Evolutionary conservation across 331 rosid species (phyloP), one percentile per base, ranked within the genome.

Genomic region (Malus hybrid): DNA sequence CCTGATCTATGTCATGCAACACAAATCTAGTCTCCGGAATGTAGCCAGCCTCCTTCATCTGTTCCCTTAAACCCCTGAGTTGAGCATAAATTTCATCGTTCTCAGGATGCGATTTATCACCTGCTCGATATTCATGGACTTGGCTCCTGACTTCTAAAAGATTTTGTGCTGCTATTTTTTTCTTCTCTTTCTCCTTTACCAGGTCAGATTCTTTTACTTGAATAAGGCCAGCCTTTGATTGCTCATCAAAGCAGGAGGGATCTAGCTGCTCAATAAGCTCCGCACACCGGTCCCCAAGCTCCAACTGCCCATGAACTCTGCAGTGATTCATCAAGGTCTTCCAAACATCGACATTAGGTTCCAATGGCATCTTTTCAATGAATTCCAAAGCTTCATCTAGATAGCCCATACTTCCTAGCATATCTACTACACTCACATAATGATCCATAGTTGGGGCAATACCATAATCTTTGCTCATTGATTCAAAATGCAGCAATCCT

Each of bases 31-130:
- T 85, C 78, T 88, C 96, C 1, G 90, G 88, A 67, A 84, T 76
- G 79, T 88, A 90, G 76, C 96, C 96, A 77, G 87, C 83, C 86
- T 90, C 90, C 82, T 84, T 90, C 96, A 90, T 88, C 72, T 86
- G 96, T 68, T 82, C 82, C 83, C 76, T 88, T 82, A 90, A 18
- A 71, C 89, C 80, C 86, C 92, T 83, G 69, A 88, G 90, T 65
- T 80, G 73, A 32, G 91, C 80, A 77, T 90, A 90, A 72, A 90
- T 76, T 81, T 78, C 81, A 64, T 90, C 87, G 67, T 76, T 84
- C 29, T 86, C 88, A 20, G 96, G 96, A 73, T 88, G 93, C 68
- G 91, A 88, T 50, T 88, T 90, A 80, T 90, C 96, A 70, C 96
- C 90, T 5, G 93, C 96, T 64, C 93, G 39, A 34, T 34, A 34